Evolutionary conservation across 306 rosid species (phyloP).

Genomic region (Trifolium pratense): DNA sequence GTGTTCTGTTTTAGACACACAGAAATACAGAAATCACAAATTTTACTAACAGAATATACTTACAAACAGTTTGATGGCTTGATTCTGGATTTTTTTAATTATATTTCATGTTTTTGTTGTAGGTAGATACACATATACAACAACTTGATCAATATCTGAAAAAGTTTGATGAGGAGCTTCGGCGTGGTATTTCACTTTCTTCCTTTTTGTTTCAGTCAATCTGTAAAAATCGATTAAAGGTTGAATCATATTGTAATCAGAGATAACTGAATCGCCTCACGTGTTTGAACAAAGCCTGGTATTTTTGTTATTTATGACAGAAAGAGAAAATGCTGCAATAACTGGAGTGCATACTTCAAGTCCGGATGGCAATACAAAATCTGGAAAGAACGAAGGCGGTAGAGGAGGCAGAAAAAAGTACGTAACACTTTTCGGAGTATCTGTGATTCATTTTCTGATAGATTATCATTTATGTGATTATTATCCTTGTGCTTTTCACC

Average conservation of each 20-base stretch:
- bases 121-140: conserved; percentile 92
- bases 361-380: conserved; percentile 57
- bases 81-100: conserved; percentile 33
- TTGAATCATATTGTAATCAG: conserved; percentile 9
- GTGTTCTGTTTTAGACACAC: background rate
- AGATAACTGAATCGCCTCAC: conserved; percentile 4
- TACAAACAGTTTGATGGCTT: conserved; percentile 17
- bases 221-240: conserved; percentile 9
- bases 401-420: conserved; percentile 92
- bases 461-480: conserved; percentile 18
- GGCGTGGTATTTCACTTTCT: conserved; percentile 65
- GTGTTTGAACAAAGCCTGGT: conserved; percentile 5
- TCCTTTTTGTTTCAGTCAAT: conserved; percentile 27
- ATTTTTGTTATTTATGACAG: conserved; percentile 52
- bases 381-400: conserved; percentile 76
- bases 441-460: conserved; percentile 29
- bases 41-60: background rate
- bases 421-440: conserved; percentile 18
- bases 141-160: conserved; percentile 96
- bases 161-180: conserved; percentile 80
- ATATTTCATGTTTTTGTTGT: conserved; percentile 45
- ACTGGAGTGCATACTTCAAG: conserved; percentile 63
- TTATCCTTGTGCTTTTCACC: conserved; percentile 20
- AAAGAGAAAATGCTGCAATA: conserved; percentile 62
- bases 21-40: background rate